Evolutionary conservation across 257 asterid species (phyloP), one percentile per base, ranked within the genome.

Genomic region (Penstemon newberryi): DNA sequence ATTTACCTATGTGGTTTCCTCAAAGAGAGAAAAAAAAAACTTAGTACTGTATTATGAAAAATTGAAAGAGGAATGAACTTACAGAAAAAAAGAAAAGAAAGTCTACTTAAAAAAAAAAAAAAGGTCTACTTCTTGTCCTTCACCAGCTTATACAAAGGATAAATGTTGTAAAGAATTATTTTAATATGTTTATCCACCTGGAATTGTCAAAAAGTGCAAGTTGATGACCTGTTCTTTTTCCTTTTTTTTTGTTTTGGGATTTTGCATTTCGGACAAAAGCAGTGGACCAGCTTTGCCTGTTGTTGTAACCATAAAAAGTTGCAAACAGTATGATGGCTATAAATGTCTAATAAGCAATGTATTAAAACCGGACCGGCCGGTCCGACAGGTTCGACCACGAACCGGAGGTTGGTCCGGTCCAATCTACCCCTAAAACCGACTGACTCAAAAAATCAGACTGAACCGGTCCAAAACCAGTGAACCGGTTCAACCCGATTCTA

Each of bases 151-250:
- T 51, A 78, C 68, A 59, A 55, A 13, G 54, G 59, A 63, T 40
- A 71, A 58, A 71, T 62, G 13, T n/a, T 44, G 63, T 53, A 55
- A 65, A 59, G 33, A 67, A 59, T 4, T 69, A 70, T 71, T 60
- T 50, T 36, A 40, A 54, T 69, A 56, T 63, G 66, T 69, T n/a
- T 38, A 64, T 59, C 70, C 78, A 75, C 77, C 73, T 71, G 79
- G 77, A 75, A 57, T 71, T 81, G 85, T 81, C 79, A 79, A 70
- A 77, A 60, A 73, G 69, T 49, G 49, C 71, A 46, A 49, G 51
- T 46, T 67, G 70, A 60, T 9, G 25, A 61, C 43, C 33, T 51
- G 56, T 45, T 43, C 4, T 12, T 12, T 25, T 25, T 25, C 33
- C 2, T 1, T 25, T 25, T 25, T 1, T 46, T 66, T 52, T 49